Conservation (phyloP, 2,329 filamentous ascomycete species). For the Neodidymelliopsis sp. region DNA sequence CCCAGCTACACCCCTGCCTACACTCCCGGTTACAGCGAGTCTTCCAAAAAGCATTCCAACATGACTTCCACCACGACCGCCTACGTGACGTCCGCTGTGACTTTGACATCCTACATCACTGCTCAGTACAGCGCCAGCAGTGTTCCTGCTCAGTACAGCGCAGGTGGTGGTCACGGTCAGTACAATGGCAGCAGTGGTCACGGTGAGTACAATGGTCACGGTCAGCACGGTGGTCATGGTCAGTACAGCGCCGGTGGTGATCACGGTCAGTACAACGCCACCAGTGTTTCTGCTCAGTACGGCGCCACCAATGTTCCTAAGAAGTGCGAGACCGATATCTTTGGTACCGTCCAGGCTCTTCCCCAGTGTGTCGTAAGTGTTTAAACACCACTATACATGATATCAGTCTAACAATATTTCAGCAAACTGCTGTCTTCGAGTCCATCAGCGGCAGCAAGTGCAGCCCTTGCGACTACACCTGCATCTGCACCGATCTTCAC, state of each 20-base stretch:
- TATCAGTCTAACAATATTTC: constrained; percentile 7
- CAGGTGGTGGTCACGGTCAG: no score
- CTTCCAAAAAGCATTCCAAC: neutral
- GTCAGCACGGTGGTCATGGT: no score
- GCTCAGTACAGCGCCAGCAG: constrained; percentile 10
- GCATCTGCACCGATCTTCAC: constrained; percentile 7
- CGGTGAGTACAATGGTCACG: no score
- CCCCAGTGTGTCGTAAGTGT: constrained; percentile 9
- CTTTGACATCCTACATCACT: constrained; percentile 16
- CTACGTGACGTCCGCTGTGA: constrained; percentile 15
- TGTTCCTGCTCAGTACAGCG: no score
- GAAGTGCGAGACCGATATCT: constrained; percentile 14
- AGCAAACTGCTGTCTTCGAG: constrained; percentile 19
- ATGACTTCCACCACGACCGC: constrained; percentile 16
- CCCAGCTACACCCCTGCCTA: neutral
- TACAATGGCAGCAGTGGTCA: no score
- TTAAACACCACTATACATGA: neutral
- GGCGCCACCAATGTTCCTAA: constrained; percentile 4
- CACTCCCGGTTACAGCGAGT: neutral
- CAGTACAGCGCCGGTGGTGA: no score
- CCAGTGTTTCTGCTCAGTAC: constrained; percentile 16
- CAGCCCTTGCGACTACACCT: constrained; percentile 9
- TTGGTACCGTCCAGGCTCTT: constrained; percentile 12
- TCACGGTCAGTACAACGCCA: no score
- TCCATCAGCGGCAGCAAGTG: constrained; percentile 16